A percentile compares a stretch with the other conserved stretches of the same genome.
Evolutionary conservation across 805 yeast genomes (phyloP).

Genomic region (Geotrichum ghanense): DNA sequence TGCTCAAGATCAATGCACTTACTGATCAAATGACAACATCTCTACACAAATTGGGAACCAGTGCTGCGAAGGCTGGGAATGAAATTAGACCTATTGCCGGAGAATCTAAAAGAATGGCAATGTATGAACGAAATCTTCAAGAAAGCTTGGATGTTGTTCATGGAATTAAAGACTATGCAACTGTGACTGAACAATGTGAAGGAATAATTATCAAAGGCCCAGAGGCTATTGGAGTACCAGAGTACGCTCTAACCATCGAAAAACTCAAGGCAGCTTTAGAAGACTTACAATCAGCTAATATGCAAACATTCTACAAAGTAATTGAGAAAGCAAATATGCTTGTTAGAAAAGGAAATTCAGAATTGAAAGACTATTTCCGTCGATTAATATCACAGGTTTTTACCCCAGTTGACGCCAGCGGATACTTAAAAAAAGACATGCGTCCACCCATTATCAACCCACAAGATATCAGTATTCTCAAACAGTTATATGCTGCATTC

Average conservation of each 20-base stretch:
- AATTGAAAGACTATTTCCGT: slow-evolving; percentile 39
- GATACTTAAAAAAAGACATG: slow-evolving; percentile 19
- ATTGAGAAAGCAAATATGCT: slow-evolving; percentile 45
- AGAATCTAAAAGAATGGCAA: slow-evolving; percentile 45
- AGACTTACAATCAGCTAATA: slow-evolving; percentile 17
- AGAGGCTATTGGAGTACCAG: slow-evolving; percentile 16
- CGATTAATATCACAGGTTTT: slow-evolving; percentile 31
- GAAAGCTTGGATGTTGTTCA: slow-evolving; percentile 19
- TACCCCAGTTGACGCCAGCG: slow-evolving; percentile 35
- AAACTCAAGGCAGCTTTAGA: slow-evolving; percentile 16
- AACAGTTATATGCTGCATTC: slow-evolving; percentile 37
- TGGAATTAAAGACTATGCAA: slow-evolving; percentile 31
- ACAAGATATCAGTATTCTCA: slow-evolving; percentile 25
- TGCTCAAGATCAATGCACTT: slow-evolving; percentile 45
- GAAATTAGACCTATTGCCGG: slow-evolving; percentile 63
- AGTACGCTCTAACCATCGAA: slow-evolving; percentile 15
- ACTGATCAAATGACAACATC: slow-evolving; percentile 45
- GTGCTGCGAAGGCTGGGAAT: slow-evolving; percentile 44
- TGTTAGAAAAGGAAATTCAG: slow-evolving; percentile 45
- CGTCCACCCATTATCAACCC: slow-evolving; percentile 4
- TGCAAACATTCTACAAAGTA: slow-evolving; percentile 47
- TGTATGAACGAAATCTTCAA: slow-evolving; percentile 30
- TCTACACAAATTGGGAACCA: slow-evolving; percentile 39
- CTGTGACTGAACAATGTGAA: slow-evolving; percentile 32
- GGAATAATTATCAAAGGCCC: slow-evolving; percentile 19